Conservation (phyloP, 2,329 filamentous ascomycete species). For the Neopestalotiopsis sp. region DNA sequence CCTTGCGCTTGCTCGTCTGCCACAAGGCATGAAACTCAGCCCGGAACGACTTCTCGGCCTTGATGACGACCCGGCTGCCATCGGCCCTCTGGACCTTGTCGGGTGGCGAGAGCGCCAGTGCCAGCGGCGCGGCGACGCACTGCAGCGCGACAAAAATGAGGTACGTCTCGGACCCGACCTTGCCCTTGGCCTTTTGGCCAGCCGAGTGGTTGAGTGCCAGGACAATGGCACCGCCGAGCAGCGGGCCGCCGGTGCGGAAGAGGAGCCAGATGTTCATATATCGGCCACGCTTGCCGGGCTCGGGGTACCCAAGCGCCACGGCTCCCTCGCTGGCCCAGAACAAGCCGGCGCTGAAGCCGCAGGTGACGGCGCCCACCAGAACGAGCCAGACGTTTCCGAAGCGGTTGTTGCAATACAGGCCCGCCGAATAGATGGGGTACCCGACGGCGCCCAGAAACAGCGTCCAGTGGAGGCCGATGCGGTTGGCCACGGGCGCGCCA, state of each 20-base stretch:
- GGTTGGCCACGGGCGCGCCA: conserved; percentile 39
- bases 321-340: conserved; percentile 81
- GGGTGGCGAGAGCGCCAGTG: conserved; percentile 65
- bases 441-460: conserved; percentile 40
- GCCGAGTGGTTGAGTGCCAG: conserved; percentile 66
- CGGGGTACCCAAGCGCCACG: conserved; percentile 73
- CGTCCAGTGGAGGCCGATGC: conserved; percentile 37
- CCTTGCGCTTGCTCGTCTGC: conserved; percentile 68
- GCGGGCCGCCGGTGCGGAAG: conserved; percentile 57
- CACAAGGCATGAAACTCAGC: conserved; percentile 66
- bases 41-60: conserved; percentile 63
- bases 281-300: conserved; percentile 69
- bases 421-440: conserved; percentile 41
- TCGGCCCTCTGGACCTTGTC: conserved; percentile 69
- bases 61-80: conserved; percentile 64
- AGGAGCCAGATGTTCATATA: conserved; percentile 73
- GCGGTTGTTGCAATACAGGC: conserved; percentile 45
- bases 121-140: conserved; percentile 65
- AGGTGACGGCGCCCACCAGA: conserved; percentile 70
- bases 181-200: conserved; percentile 50
- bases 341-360: conserved; percentile 72
- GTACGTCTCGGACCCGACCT: conserved; percentile 72
- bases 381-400: conserved; percentile 67
- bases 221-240: conserved; percentile 75
- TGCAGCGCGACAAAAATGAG: conserved; percentile 75